These are phyloP conservation scores for Canna indica DNA, from an alignment of 176 grass and related monocot genomes.

Conservation along the genomic window DNA sequence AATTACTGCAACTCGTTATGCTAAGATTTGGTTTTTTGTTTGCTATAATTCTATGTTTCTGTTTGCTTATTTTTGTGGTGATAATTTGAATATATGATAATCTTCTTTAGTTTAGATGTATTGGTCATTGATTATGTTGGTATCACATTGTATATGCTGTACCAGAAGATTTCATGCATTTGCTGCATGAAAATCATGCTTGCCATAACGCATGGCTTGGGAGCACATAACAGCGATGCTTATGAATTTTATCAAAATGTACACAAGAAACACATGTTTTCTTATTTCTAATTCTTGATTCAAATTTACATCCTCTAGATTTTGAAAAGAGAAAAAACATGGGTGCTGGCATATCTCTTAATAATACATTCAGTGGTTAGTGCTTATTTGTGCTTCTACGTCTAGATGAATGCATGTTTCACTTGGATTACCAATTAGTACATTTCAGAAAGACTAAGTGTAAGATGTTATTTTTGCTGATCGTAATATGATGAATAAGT, in stretches of 20 bases:
- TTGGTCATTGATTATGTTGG: not conserved
- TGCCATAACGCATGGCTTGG: not conserved
- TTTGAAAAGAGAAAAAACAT: not conserved
- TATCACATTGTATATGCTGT: no score
- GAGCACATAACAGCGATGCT: not conserved
- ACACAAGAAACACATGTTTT: not conserved
- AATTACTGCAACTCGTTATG: conserved; percentile 7
- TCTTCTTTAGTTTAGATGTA: not conserved
- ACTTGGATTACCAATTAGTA: no score
- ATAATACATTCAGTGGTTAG: no score
- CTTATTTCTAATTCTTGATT: not conserved
- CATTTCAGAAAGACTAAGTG: no score
- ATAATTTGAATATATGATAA: not conserved
- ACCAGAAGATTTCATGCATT: not conserved
- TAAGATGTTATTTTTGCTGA: no score
- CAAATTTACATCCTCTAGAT: not conserved
- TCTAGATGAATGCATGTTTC: no score
- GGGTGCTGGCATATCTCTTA: not conserved
- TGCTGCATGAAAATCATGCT: not conserved
- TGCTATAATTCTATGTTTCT: not conserved
- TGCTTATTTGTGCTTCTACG: no score
- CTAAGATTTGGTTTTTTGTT: not conserved
- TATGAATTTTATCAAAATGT: not conserved
- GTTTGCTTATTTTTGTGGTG: not conserved
- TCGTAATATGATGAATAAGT: no score